Conservation (phyloP, 192 early-diverging fungal species). For the Podila epigama region DNA sequence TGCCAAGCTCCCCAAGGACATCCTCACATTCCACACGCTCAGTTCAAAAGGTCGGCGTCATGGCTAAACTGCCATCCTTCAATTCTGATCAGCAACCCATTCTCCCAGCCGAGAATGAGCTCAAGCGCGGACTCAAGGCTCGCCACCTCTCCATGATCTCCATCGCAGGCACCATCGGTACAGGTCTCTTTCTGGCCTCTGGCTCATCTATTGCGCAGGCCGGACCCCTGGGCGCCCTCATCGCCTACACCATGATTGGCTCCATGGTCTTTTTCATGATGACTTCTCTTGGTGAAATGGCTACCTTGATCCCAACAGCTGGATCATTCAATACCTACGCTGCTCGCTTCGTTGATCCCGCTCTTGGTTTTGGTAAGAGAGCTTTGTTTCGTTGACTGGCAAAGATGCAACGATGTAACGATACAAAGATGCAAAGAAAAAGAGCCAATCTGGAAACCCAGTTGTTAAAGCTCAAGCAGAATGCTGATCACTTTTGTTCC, state of each 20-base stretch:
- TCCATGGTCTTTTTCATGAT: constrained; percentile 77
- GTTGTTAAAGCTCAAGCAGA: too few relatives aligned
- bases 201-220: constrained; percentile 76
- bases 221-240: constrained; percentile 80
- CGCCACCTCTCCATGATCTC: constrained; percentile 80
- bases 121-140: constrained; percentile 72
- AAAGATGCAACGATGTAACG: constrained; percentile 5
- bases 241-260: constrained; percentile 77
- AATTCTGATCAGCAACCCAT: constrained; percentile 34
- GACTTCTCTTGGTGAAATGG: constrained; percentile 88
- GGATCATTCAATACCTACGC: constrained; percentile 86
- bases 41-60: constrained; percentile 18
- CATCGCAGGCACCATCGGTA: constrained; percentile 81
- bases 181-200: constrained; percentile 85
- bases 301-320: constrained; percentile 82
- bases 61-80: constrained; percentile 22
- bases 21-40: constrained; percentile 25
- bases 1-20: constrained; percentile 3
- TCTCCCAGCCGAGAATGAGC: constrained; percentile 25
- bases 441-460: too few relatives aligned
- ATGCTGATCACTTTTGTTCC: too few relatives aligned
- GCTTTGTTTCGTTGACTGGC: constrained; percentile 61
- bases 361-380: constrained; percentile 77
- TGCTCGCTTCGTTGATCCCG: constrained; percentile 85
- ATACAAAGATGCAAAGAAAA: not conserved